Evolutionary conservation across 2,329 filamentous ascomycete species (phyloP).

Genomic region (Davidsoniella eucalypti): DNA sequence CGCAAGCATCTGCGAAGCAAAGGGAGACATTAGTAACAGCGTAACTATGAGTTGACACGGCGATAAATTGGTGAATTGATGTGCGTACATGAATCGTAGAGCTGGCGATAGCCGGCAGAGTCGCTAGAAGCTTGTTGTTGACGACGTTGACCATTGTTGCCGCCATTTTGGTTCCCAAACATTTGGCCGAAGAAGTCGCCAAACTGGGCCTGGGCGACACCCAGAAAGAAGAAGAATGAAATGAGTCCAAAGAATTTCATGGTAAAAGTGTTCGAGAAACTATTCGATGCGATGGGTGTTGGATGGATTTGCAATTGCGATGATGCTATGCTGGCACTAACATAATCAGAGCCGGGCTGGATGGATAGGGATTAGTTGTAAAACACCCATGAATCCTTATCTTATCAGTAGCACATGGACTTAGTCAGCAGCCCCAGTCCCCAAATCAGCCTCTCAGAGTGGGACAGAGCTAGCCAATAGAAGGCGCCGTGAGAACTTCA

Average conservation of each 20-base stretch:
- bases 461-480: slow-evolving; percentile 9
- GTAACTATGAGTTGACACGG: neutral
- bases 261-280: neutral
- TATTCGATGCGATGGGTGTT: neutral
- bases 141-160: slow-evolving; percentile 32
- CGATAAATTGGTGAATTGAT: neutral
- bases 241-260: slow-evolving; percentile 7
- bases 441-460: neutral
- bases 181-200: slow-evolving; percentile 98
- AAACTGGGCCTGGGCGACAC: slow-evolving; percentile 42
- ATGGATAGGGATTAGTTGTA: neutral
- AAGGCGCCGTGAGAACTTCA: slow-evolving; percentile 2
- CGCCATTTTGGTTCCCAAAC: slow-evolving; percentile 46
- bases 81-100: slow-evolving; percentile 47
- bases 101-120: slow-evolving; percentile 58
- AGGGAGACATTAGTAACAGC: neutral
- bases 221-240: slow-evolving; percentile 5
- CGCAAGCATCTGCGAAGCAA: slow-evolving; percentile 50
- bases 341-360: neutral
- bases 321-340: neutral
- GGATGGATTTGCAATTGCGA: neutral
- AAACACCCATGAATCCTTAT: slow-evolving; percentile 5
- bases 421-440: slow-evolving; percentile 6
- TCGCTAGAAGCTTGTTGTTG: slow-evolving; percentile 75
- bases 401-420: slow-evolving; percentile 4